Percentiles rank a stretch among this genome's conserved stretches.
These are phyloP conservation scores for Candida sanyaensis DNA, from an alignment of 1,139 yeast species.

Conservation along the genomic window DNA sequence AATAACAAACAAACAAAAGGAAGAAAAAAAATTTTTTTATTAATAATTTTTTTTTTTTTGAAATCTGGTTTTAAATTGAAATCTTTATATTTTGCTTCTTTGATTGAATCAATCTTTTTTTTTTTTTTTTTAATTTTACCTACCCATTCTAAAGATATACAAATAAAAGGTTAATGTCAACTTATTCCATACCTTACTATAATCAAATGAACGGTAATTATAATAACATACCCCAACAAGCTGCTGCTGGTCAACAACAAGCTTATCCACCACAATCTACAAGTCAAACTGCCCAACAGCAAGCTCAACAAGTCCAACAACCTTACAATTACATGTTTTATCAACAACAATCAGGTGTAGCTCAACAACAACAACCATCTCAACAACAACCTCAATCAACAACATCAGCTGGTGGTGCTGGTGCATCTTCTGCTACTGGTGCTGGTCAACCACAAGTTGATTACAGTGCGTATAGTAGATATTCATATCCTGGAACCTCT, in stretches of 20 bases:
- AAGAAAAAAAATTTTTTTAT: not conserved
- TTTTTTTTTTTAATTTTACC: not conserved
- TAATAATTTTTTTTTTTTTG: not conserved
- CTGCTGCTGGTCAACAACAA: slow-evolving; percentile 11
- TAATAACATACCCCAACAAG: slow-evolving; percentile 16
- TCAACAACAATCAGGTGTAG: slow-evolving; percentile 17
- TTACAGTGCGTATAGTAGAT: slow-evolving; percentile 10
- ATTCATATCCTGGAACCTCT: slow-evolving; percentile 11
- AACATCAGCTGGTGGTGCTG: not conserved
- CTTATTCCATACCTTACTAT: slow-evolving; percentile 13
- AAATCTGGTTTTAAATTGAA: not conserved
- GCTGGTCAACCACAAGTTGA: slow-evolving; percentile 9
- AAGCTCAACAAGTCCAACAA: slow-evolving; percentile 15
- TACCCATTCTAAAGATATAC: not conserved
- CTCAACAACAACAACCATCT: slow-evolving; percentile 14
- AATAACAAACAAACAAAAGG: slow-evolving; percentile 1
- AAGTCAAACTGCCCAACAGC: slow-evolving; percentile 2
- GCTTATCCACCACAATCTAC: slow-evolving; percentile 13
- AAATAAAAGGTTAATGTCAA: slow-evolving; percentile 11
- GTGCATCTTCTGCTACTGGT: too few relatives aligned
- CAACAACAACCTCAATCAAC: slow-evolving; percentile 8
- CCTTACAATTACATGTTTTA: slow-evolving; percentile 24
- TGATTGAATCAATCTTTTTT: not conserved
- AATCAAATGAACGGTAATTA: slow-evolving; percentile 19
- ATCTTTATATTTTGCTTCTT: not conserved